These are phyloP conservation scores for Salix suchowensis DNA, from an alignment of 345 rosid genomes.

Conservation along the genomic window DNA sequence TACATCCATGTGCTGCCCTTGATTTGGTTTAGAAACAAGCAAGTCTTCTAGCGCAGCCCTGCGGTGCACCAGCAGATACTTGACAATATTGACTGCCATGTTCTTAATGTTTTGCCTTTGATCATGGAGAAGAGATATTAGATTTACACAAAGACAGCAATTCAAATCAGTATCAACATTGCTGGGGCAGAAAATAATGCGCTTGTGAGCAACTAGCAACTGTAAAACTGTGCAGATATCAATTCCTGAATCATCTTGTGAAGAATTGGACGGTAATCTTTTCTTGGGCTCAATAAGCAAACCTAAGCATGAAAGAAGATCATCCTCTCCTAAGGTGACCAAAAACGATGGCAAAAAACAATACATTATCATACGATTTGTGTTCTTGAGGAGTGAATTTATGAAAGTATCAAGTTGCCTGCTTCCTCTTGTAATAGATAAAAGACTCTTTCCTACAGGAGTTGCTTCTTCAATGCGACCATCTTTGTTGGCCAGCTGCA, in stretches of 20 bases:
- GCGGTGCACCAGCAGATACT: constrained; percentile 81
- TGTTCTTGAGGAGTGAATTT: constrained; percentile 84
- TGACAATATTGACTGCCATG: constrained; percentile 79
- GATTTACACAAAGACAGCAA: constrained; percentile 87
- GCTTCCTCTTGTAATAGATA: constrained; percentile 78
- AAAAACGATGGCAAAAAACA: constrained; percentile 94
- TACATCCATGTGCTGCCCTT: constrained; percentile 74
- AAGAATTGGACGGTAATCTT: constrained; percentile 42
- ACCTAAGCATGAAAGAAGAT: constrained; percentile 72
- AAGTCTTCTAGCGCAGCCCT: constrained; percentile 86
- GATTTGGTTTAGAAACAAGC: constrained; percentile 81
- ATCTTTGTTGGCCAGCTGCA: constrained; percentile 95
- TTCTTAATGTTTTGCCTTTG: constrained; percentile 73
- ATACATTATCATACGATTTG: constrained; percentile 80
- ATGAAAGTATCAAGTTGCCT: constrained; percentile 86
- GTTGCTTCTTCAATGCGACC: constrained; percentile 89
- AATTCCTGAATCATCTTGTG: constrained; percentile 64
- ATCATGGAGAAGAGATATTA: constrained; percentile 77
- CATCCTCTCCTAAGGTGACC: constrained; percentile 78
- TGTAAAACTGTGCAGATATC: constrained; percentile 82
- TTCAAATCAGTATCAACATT: constrained; percentile 89
- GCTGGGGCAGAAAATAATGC: constrained; percentile 88
- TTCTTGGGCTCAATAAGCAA: constrained; percentile 66
- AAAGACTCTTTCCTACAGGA: constrained; percentile 84
- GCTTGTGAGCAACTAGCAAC: constrained; percentile 83